Evolutionary conservation across 768 basidiomycete genomes (phyloP).

Genomic region (Exsudoporus frostii): DNA sequence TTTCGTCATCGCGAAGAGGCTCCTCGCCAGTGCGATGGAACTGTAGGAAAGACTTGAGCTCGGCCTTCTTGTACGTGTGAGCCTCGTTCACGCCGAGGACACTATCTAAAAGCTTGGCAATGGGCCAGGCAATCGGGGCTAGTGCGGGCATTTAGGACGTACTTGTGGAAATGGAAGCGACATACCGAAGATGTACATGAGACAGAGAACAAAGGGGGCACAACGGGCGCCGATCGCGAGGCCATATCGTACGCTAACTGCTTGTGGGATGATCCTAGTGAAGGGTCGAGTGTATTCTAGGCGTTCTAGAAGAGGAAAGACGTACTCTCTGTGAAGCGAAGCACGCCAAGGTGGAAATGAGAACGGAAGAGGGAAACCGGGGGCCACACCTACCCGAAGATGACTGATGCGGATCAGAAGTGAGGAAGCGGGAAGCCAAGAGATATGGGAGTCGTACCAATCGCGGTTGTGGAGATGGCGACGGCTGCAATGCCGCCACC

Average conservation of each 20-base stretch:
- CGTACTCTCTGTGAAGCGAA: slow-evolving; percentile 36
- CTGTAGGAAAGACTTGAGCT: slow-evolving; percentile 73
- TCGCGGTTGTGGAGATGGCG: slow-evolving; percentile 66
- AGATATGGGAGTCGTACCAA: slow-evolving; percentile 35
- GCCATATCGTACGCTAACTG: slow-evolving; percentile 76
- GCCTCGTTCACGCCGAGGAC: slow-evolving; percentile 73
- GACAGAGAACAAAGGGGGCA: slow-evolving; percentile 64
- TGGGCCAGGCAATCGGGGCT: slow-evolving; percentile 78
- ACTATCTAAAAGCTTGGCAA: slow-evolving; percentile 71
- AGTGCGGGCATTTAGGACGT: background rate
- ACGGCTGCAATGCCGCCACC: slow-evolving; percentile 76
- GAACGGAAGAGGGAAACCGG: background rate
- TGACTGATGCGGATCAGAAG: slow-evolving; percentile 43
- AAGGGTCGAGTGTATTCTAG: background rate
- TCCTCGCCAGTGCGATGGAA: slow-evolving; percentile 79
- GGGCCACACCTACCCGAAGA: slow-evolving; percentile 64
- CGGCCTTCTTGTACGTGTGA: slow-evolving; percentile 80
- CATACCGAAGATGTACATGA: slow-evolving; percentile 64
- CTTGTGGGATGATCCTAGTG: slow-evolving; percentile 63
- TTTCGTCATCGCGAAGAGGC: slow-evolving; percentile 74
- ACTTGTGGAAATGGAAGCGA: background rate
- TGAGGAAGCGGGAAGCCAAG: background rate
- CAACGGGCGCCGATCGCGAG: slow-evolving; percentile 77
- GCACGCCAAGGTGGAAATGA: background rate
- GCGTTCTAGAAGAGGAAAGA: background rate